Conservation (phyloP, 2,329 filamentous ascomycete genomes). For the Sporothrix sp. region DNA sequence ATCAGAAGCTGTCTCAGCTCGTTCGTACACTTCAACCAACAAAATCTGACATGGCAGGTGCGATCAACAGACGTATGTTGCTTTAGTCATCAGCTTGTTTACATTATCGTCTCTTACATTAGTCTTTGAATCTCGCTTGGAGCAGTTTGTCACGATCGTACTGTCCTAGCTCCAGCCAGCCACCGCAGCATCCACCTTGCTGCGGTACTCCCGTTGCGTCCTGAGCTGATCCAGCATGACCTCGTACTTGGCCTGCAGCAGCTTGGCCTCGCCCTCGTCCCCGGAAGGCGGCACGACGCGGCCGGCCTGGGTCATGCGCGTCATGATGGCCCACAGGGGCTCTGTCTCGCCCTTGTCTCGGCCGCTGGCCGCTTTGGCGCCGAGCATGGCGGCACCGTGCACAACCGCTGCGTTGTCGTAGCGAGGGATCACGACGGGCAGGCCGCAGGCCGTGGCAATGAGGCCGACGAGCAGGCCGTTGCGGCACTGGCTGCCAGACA, state of each 20-base stretch:
- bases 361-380: conserved; percentile 85
- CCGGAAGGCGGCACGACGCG: conserved; percentile 67
- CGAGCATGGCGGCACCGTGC: conserved; percentile 96
- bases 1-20: too few relatives aligned
- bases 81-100: too few relatives aligned
- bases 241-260: conserved; percentile 83
- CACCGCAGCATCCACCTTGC: conserved; percentile 59
- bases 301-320: conserved; percentile 90
- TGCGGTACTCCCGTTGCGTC: conserved; percentile 74
- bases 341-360: conserved; percentile 72
- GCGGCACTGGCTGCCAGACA: conserved; percentile 96
- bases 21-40: too few relatives aligned
- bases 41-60: not conserved
- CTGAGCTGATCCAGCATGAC: conserved; percentile 91
- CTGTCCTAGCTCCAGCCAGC: conserved; percentile 30
- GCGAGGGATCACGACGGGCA: conserved; percentile 86
- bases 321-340: conserved; percentile 93
- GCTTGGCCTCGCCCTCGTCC: conserved; percentile 62
- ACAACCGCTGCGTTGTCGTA: conserved; percentile 95
- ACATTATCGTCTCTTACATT: too few relatives aligned
- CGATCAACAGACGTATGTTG: too few relatives aligned
- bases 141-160: too few relatives aligned
- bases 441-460: conserved; percentile 79
- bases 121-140: too few relatives aligned
- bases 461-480: conserved; percentile 87